Conservation (phyloP, 176 grass and related monocot species). For the Echinochloa phyllopogon region DNA sequence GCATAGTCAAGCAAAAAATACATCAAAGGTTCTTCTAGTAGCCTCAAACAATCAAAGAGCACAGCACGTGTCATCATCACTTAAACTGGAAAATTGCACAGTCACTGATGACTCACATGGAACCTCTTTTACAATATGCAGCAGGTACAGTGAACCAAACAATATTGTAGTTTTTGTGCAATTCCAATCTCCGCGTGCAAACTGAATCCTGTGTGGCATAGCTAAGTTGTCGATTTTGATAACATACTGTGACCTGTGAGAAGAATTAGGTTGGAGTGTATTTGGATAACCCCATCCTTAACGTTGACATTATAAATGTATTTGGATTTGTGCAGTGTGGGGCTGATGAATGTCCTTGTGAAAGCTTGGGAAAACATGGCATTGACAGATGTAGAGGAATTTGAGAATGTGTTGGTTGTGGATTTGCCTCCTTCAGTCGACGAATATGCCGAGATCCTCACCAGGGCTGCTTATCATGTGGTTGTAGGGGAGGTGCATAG, state of each 20-base stretch:
- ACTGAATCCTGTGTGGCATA: background rate
- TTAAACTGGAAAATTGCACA: conserved; percentile 51
- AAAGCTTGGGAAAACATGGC: conserved; percentile 54
- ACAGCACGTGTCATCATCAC: conserved; percentile 16
- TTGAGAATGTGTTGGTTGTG: conserved; percentile 54
- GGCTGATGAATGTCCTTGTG: conserved; percentile 54
- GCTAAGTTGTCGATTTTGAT: background rate
- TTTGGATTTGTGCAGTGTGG: conserved; percentile 47
- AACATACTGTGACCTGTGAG: too few species aligned
- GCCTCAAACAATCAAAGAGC: conserved; percentile 10
- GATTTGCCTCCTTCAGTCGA: conserved; percentile 64
- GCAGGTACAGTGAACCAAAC: conserved; percentile 46
- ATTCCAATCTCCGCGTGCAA: background rate
- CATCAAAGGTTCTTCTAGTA: conserved; percentile 69
- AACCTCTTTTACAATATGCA: conserved; percentile 60
- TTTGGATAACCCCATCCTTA: background rate
- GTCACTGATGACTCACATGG: conserved; percentile 41
- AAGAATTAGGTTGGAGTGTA: too few species aligned
- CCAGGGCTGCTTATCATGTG: conserved; percentile 46
- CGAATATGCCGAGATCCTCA: conserved; percentile 60
- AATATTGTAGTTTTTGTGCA: background rate
- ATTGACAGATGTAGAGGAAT: conserved; percentile 48
- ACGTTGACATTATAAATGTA: background rate
- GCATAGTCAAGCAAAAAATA: conserved; percentile 29
- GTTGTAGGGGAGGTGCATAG: conserved; percentile 57